These are phyloP conservation scores for Cavenderia fasciculata DNA, from an alignment of 78 protist species.

Conservation along the genomic window DNA sequence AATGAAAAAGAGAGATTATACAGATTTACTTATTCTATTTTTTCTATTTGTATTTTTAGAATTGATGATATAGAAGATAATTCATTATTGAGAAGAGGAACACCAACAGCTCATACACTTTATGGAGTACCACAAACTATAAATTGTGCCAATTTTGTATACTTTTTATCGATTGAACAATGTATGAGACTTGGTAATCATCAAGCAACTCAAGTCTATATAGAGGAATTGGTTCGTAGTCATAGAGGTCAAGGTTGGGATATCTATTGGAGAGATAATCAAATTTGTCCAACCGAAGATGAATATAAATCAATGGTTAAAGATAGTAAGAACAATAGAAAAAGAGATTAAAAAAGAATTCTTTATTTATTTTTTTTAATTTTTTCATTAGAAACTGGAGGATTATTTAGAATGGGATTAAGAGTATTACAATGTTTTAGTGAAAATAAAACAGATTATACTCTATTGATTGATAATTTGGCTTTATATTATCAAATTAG, in stretches of 20 bases:
- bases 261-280: constrained; percentile 91
- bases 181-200: constrained; percentile 29
- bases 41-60: not conserved
- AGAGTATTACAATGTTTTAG: constrained; percentile 82
- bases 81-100: constrained; percentile 92
- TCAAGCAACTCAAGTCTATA: constrained; percentile 48
- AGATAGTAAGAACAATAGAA: constrained; percentile 59
- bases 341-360: not conserved
- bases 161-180: constrained; percentile 86
- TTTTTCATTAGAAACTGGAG: constrained; percentile 87
- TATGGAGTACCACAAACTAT: constrained; percentile 91
- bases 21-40: not conserved
- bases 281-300: constrained; percentile 87
- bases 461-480: constrained; percentile 83
- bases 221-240: constrained; percentile 88
- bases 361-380: not conserved
- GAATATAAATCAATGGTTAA: constrained; percentile 89
- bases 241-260: constrained; percentile 97
- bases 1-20: not conserved
- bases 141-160: constrained; percentile 96
- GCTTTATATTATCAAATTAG: constrained; percentile 93
- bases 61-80: constrained; percentile 97
- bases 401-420: constrained; percentile 89
- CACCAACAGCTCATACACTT: constrained; percentile 89
- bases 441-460: constrained; percentile 72